Conservation (phyloP, 2,329 filamentous ascomycete species). For the Apiospora kogelbergensis region DNA sequence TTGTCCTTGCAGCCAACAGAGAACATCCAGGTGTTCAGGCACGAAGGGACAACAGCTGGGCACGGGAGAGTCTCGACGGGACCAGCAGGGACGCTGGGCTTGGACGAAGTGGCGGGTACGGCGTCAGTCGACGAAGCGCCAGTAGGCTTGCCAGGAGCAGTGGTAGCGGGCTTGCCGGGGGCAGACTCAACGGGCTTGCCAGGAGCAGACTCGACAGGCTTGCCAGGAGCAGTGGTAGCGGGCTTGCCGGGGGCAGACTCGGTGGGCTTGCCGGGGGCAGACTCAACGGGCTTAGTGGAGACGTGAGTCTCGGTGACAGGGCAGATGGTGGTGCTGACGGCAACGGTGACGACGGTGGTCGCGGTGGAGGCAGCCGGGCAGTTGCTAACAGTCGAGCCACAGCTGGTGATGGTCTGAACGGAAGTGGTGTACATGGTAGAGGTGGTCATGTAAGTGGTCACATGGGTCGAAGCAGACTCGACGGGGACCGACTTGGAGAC, state of each 20-base stretch:
- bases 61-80: constrained; percentile 51
- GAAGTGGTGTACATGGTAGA: constrained; percentile 53
- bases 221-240: neutral
- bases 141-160: neutral
- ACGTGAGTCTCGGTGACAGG: constrained; percentile 50
- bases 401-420: constrained; percentile 51
- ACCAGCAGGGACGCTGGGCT: constrained; percentile 26
- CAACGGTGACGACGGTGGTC: constrained; percentile 53
- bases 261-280: constrained; percentile 17
- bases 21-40: constrained; percentile 88
- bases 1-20: constrained; percentile 77
- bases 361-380: constrained; percentile 42
- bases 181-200: constrained; percentile 13
- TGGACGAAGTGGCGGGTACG: constrained; percentile 24
- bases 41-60: constrained; percentile 77
- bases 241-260: constrained; percentile 9
- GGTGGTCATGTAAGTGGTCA: constrained; percentile 41
- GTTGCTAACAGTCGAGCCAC: constrained; percentile 50
- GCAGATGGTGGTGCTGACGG: constrained; percentile 61
- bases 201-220: neutral
- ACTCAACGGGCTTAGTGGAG: constrained; percentile 13
- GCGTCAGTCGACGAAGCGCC: constrained; percentile 23
- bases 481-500: neutral
- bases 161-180: constrained; percentile 18
- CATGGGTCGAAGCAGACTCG: constrained; percentile 9